Evolutionary conservation across 306 rosid species (phyloP), one percentile per base, ranked within the genome.

Genomic region (Heteromeles arbutifolia): DNA sequence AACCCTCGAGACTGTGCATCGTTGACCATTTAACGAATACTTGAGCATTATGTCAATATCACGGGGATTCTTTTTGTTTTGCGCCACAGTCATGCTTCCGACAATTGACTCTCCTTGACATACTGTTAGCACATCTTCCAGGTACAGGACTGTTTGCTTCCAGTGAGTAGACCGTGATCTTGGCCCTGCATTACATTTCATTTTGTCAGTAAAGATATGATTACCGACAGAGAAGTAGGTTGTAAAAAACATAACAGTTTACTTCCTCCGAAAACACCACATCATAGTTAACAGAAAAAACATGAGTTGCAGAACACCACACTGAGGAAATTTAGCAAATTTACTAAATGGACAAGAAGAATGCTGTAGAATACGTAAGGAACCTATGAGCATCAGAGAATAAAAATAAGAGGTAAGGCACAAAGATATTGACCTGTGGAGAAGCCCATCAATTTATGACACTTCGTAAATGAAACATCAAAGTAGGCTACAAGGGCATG

Each of bases 401-500:
- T 37, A 37, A 37, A 73, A 44, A 13, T 18, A 65, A 66, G 18
- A 79, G 52, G n/a, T 14, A 58, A 71, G 58, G 80, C 72, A 67
- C 74, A 78, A 14, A 62, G 82, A 75, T 70, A 78, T 17, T 31
- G 76, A 95, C 99, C 98, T 80, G 99, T 96, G 19, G 99, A 92
- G 90, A 96, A 96, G 80, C 99, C 98, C 81, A 84, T 93, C 80
- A 92, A 78, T 82, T 96, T 96, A 73, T 96, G 99, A 80, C 99
- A 96, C 82, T 79, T 88, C 11, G 98, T 92, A 67, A 96, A 96
- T 37, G 98, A 80, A 34, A 96, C 99, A 68, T 96, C 99, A 70
- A 96, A 96, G 86, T 96, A 90, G 63, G 99, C 98, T 63, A 96
- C 99, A 72, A 95, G 92, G 26, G 99, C 99, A 61, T 95, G 99